These are phyloP conservation scores for Penicillium coprophilum DNA, from an alignment of 495 filamentous ascomycete species.

Conservation along the genomic window DNA sequence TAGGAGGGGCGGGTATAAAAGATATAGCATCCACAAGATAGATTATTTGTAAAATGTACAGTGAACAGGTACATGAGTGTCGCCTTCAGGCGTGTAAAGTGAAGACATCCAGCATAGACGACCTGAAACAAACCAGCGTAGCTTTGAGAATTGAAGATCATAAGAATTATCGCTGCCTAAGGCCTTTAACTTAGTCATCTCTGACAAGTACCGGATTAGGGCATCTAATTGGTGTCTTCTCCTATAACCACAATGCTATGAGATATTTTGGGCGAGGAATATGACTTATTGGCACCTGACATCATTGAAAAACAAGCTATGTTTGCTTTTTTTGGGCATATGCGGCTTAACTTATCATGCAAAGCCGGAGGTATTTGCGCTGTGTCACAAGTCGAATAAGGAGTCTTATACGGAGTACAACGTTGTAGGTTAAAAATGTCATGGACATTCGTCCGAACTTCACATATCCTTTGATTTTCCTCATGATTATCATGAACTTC, in stretches of 20 bases:
- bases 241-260: background rate
- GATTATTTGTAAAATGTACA: background rate
- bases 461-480: no score
- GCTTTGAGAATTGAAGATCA: background rate
- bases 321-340: background rate
- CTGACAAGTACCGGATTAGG: background rate
- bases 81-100: constrained; percentile 1
- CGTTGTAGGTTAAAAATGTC: no score
- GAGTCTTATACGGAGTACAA: no score
- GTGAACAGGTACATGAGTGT: background rate
- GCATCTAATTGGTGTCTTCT: background rate
- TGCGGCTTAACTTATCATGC: background rate
- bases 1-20: constrained; percentile 20
- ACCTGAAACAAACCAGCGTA: constrained; percentile 6
- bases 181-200: constrained; percentile 6
- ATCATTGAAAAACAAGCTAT: background rate
- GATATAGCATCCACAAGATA: constrained; percentile 12
- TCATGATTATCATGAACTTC: no score
- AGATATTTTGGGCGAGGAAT: background rate
- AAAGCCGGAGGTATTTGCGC: background rate
- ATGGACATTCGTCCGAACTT: no score
- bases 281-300: no score
- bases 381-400: no score
- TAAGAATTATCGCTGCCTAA: constrained; percentile 2
- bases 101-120: background rate